phyloP scores from a whole-genome alignment of 495 filamentous ascomycete genomes.

The Hypoxylon crocopeplum region DNA sequence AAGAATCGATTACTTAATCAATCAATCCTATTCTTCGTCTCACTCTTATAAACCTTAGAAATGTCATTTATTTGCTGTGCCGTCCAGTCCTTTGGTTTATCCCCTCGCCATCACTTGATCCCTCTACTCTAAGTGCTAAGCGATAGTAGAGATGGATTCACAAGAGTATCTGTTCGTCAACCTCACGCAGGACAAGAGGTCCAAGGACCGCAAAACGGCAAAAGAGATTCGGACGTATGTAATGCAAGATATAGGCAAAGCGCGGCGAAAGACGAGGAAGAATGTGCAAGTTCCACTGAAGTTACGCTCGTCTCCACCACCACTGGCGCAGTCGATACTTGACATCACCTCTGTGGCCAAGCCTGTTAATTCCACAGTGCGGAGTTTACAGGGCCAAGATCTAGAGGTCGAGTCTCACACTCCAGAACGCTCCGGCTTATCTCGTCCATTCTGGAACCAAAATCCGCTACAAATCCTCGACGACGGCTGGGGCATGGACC shows the following conservation, averaged over 20 bases:
- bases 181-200: too few relatives aligned
- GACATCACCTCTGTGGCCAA: slow-evolving; percentile 10
- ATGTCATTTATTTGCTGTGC: too few relatives aligned
- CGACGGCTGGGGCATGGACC: slow-evolving; percentile 24
- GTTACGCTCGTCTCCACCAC: slow-evolving; percentile 13
- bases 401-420: slow-evolving; percentile 12
- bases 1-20: slow-evolving; percentile 2
- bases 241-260: slow-evolving; percentile 26
- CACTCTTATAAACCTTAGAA: too few relatives aligned
- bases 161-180: slow-evolving; percentile 22
- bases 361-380: slow-evolving; percentile 2
- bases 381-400: slow-evolving; percentile 5
- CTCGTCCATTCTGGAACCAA: slow-evolving; percentile 24
- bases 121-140: not conserved
- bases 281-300: slow-evolving; percentile 11
- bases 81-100: not conserved
- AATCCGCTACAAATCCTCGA: slow-evolving; percentile 19
- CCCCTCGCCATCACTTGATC: too few relatives aligned
- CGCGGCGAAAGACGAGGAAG: slow-evolving; percentile 20
- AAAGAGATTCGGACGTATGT: slow-evolving; percentile 18
- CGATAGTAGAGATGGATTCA: slow-evolving; percentile 21
- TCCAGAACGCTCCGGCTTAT: slow-evolving; percentile 7
- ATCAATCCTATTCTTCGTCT: too few relatives aligned
- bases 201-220: slow-evolving; percentile 12
- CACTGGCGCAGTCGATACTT: slow-evolving; percentile 4